Evolutionary conservation across 2,329 filamentous ascomycete genomes (phyloP).

Genomic region (Chaetomiaceae sp.): DNA sequence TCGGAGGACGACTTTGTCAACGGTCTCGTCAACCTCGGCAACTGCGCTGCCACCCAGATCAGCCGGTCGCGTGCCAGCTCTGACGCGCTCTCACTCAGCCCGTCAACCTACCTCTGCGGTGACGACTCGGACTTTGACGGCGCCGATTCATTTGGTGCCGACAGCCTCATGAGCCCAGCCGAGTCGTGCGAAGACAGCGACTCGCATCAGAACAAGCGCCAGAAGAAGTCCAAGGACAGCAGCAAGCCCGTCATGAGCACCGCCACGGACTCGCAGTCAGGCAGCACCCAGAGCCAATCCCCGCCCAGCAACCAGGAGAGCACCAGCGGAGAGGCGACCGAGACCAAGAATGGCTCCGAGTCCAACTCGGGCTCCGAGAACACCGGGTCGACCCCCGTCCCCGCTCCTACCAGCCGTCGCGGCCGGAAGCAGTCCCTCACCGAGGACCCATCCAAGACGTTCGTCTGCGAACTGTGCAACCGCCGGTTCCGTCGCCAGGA

Average conservation of each 20-base stretch:
- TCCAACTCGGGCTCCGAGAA: conserved; percentile 34
- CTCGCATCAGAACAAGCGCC: conserved; percentile 52
- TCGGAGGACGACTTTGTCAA: conserved; percentile 83
- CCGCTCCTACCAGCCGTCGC: conserved; percentile 73
- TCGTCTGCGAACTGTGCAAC: conserved; percentile 93
- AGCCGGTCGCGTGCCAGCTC: conserved; percentile 69
- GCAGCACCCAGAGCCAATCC: conserved; percentile 35
- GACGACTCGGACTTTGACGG: conserved; percentile 67
- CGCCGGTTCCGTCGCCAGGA: conserved; percentile 97
- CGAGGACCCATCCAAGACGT: conserved; percentile 97
- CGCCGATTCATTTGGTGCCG: conserved; percentile 55
- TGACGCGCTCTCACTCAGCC: conserved; percentile 62
- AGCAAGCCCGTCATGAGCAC: conserved; percentile 41
- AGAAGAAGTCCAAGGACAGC: conserved; percentile 48
- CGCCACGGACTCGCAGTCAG: conserved; percentile 36
- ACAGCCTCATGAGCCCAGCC: conserved; percentile 60
- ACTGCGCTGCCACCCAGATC: conserved; percentile 50
- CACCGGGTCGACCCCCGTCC: conserved; percentile 38
- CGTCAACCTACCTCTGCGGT: conserved; percentile 9
- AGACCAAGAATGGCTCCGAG: conserved; percentile 32
- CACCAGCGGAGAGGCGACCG: conserved; percentile 26
- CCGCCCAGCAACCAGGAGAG: conserved; percentile 24
- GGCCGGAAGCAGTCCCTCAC: conserved; percentile 98
- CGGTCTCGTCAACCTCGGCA: conserved; percentile 64
- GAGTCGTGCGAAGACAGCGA: conserved; percentile 49